A percentile compares a stretch with the other conserved stretches of the same genome.
Conservation (phyloP, 305 asterid genomes). For the Rubia peregrina region DNA sequence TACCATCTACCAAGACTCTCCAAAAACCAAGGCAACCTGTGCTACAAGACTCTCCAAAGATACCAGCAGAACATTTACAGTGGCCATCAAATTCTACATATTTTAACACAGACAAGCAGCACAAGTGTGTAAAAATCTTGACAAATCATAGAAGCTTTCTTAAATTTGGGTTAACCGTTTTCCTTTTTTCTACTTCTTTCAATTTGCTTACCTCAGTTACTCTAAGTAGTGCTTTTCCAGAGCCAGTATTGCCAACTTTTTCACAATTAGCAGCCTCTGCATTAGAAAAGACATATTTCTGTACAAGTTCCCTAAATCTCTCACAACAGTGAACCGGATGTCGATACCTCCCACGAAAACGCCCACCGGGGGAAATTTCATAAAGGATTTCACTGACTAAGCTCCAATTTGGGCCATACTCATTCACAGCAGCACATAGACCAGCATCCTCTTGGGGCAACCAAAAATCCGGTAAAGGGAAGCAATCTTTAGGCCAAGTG, state of each 20-base stretch:
- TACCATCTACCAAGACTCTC: background rate
- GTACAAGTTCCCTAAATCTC: slow-evolving; percentile 87
- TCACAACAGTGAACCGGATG: slow-evolving; percentile 91
- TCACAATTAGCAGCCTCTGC: slow-evolving; percentile 58
- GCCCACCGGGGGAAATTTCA: slow-evolving; percentile 74
- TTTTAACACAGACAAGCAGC: background rate
- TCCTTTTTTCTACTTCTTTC: background rate
- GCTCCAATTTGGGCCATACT: slow-evolving; percentile 90
- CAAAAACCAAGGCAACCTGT: background rate
- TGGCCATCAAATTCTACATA: background rate
- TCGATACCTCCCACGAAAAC: slow-evolving; percentile 75
- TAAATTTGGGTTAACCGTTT: no score
- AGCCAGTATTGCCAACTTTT: slow-evolving; percentile 46
- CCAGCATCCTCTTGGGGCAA: slow-evolving; percentile 80
- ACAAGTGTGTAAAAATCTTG: background rate
- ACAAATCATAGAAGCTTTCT: no score
- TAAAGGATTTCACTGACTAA: slow-evolving; percentile 77
- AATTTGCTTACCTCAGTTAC: slow-evolving; percentile 68
- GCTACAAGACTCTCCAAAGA: background rate
- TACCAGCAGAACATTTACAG: background rate
- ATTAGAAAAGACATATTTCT: slow-evolving; percentile 63
- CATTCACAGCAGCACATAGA: slow-evolving; percentile 74
- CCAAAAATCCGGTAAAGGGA: slow-evolving; percentile 80
- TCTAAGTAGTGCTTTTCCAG: slow-evolving; percentile 78
- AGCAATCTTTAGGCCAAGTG: slow-evolving; percentile 55